A percentile compares a stretch with the other conserved stretches of the same genome.
Conservation (phyloP, 2,329 filamentous ascomycete genomes). For the Ilyonectria robusta region DNA sequence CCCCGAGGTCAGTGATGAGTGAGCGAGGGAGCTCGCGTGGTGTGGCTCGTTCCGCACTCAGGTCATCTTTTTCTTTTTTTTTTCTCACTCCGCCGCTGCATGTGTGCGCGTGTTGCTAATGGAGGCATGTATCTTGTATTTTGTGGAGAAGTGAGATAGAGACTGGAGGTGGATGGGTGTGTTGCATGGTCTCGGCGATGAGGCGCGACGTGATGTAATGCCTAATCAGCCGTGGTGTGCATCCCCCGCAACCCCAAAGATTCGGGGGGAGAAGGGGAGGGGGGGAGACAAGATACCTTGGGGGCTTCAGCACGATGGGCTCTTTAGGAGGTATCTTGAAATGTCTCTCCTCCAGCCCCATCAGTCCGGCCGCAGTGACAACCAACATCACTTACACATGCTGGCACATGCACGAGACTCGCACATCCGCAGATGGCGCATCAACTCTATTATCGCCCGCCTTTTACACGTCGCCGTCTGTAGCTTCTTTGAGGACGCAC, state of each 20-base stretch:
- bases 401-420: background rate
- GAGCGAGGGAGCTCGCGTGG: slow-evolving; percentile 4
- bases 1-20: slow-evolving; percentile 30
- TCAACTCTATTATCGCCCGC: background rate
- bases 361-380: background rate
- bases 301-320: slow-evolving; percentile 4
- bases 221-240: background rate
- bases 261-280: background rate
- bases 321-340: background rate
- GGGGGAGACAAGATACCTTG: background rate
- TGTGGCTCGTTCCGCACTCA: background rate
- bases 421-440: background rate
- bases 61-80: background rate
- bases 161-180: slow-evolving; percentile 7
- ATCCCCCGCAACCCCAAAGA: slow-evolving; percentile 9
- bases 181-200: background rate
- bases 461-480: background rate
- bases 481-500: background rate
- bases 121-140: slow-evolving; percentile 7
- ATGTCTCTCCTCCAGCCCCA: background rate
- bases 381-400: background rate
- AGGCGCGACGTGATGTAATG: slow-evolving; percentile 17
- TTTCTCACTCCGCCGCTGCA: background rate
- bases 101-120: background rate
- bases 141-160: slow-evolving; percentile 15